A percentile compares a stretch with the other conserved stretches of the same genome.
Conservation (phyloP, 139 green algal species). For the Picochlorum costavermella region DNA sequence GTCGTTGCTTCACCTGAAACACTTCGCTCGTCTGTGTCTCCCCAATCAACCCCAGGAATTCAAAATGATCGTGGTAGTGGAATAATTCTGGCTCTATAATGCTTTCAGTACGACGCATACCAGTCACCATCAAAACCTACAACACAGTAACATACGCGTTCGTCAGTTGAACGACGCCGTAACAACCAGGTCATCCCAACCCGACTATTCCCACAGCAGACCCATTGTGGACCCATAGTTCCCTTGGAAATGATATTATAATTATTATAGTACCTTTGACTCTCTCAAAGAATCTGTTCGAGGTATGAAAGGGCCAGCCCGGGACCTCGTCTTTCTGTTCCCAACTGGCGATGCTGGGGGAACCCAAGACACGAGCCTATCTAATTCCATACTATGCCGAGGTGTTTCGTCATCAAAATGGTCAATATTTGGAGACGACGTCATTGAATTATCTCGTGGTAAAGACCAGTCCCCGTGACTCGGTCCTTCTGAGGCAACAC, state of each 20-base stretch:
- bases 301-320: neutral
- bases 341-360: neutral
- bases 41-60: slow-evolving; percentile 53
- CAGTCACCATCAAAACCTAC: slow-evolving; percentile 54
- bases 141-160: neutral
- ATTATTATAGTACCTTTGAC: slow-evolving; percentile 7
- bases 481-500: neutral
- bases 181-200: neutral
- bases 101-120: slow-evolving; percentile 43
- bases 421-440: neutral
- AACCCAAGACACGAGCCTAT: slow-evolving; percentile 5
- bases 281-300: slow-evolving; percentile 9
- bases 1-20: slow-evolving; percentile 47
- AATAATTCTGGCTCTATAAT: slow-evolving; percentile 52
- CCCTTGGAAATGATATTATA: no score
- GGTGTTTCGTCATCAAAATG: neutral
- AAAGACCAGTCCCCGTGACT: neutral
- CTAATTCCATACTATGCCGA: slow-evolving; percentile 1
- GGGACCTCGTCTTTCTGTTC: slow-evolving; percentile 3
- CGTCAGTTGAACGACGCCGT: neutral
- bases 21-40: slow-evolving; percentile 44
- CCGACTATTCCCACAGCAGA: neutral
- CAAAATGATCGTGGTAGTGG: slow-evolving; percentile 63
- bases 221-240: neutral
- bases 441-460: no score